Conservation (phyloP, 2,329 filamentous ascomycete species). For the Mycogone perniciosa region DNA sequence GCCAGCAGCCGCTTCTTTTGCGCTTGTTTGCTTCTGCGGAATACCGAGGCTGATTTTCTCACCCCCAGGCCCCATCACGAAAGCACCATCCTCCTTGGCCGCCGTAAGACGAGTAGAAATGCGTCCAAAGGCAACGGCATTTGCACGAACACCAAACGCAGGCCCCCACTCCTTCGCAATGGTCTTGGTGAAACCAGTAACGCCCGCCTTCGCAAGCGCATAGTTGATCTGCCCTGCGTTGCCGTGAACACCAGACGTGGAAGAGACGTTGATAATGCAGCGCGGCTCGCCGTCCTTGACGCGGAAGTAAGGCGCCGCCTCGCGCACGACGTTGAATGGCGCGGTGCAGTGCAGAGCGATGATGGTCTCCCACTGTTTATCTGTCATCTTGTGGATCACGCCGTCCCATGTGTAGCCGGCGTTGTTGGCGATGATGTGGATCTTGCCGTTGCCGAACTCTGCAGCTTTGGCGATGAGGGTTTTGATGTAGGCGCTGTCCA, state of each 20-base stretch:
- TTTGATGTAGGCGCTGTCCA: slow-evolving; percentile 63
- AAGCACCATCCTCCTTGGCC: slow-evolving; percentile 78
- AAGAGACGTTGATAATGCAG: slow-evolving; percentile 77
- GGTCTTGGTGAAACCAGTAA: slow-evolving; percentile 77
- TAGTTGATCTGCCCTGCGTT: slow-evolving; percentile 93
- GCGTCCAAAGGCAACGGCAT: slow-evolving; percentile 78
- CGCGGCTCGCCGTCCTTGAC: slow-evolving; percentile 76
- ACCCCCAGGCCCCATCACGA: slow-evolving; percentile 68
- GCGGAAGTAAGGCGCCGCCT: slow-evolving; percentile 79
- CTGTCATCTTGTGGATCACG: slow-evolving; percentile 85
- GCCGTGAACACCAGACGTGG: slow-evolving; percentile 74
- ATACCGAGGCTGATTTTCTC: slow-evolving; percentile 71
- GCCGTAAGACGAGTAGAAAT: slow-evolving; percentile 76
- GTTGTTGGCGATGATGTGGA: slow-evolving; percentile 88
- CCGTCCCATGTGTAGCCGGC: slow-evolving; percentile 91
- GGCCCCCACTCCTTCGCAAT: slow-evolving; percentile 92
- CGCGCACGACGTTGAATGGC: slow-evolving; percentile 76
- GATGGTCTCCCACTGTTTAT: slow-evolving; percentile 90
- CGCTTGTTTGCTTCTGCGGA: slow-evolving; percentile 50
- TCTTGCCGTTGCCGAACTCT: slow-evolving; percentile 78
- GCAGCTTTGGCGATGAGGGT: slow-evolving; percentile 68
- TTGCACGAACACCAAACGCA: slow-evolving; percentile 71
- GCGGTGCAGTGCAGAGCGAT: slow-evolving; percentile 76
- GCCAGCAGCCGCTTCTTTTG: slow-evolving; percentile 22
- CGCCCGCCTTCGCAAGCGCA: slow-evolving; percentile 74